Conservation (phyloP, 805 yeast species). For the Saccharomycopsis lassenensis region DNA sequence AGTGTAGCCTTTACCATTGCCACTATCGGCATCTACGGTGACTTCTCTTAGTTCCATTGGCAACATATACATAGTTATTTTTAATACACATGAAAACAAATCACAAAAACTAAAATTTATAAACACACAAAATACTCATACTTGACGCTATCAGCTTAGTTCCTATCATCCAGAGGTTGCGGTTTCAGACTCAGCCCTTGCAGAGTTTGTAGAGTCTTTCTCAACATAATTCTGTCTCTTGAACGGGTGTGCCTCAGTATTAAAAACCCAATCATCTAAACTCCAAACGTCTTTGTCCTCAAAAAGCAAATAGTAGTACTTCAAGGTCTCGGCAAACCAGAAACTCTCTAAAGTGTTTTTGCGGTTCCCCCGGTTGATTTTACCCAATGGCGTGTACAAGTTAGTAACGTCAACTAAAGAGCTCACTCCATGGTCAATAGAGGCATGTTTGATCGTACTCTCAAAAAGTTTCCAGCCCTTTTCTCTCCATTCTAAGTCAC, state of each 20-base stretch:
- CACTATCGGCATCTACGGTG: slow-evolving; percentile 49
- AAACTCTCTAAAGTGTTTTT: slow-evolving; percentile 34
- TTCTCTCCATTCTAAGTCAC: slow-evolving; percentile 45
- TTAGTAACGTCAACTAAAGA: slow-evolving; percentile 32
- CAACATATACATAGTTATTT: too few species aligned
- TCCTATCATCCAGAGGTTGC: too few species aligned
- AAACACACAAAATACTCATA: neutral
- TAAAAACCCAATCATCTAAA: slow-evolving; percentile 44
- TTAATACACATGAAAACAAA: neutral
- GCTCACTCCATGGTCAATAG: slow-evolving; percentile 24
- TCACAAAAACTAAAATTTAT: neutral
- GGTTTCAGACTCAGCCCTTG: neutral
- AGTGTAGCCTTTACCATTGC: slow-evolving; percentile 39
- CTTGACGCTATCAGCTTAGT: too few species aligned
- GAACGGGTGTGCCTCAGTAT: slow-evolving; percentile 56
- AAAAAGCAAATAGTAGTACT: slow-evolving; percentile 42
- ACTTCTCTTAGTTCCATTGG: slow-evolving; percentile 22
- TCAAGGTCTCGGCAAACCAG: slow-evolving; percentile 51
- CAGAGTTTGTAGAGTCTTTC: neutral
- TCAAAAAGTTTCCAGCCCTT: slow-evolving; percentile 41
- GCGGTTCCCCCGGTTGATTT: slow-evolving; percentile 19
- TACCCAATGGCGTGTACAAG: slow-evolving; percentile 20
- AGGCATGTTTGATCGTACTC: slow-evolving; percentile 23
- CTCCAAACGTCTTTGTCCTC: slow-evolving; percentile 33
- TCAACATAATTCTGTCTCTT: slow-evolving; percentile 19